phyloP scores from a whole-genome alignment of 352 stramenopile species.

The Globisporangium nodosum region DNA sequence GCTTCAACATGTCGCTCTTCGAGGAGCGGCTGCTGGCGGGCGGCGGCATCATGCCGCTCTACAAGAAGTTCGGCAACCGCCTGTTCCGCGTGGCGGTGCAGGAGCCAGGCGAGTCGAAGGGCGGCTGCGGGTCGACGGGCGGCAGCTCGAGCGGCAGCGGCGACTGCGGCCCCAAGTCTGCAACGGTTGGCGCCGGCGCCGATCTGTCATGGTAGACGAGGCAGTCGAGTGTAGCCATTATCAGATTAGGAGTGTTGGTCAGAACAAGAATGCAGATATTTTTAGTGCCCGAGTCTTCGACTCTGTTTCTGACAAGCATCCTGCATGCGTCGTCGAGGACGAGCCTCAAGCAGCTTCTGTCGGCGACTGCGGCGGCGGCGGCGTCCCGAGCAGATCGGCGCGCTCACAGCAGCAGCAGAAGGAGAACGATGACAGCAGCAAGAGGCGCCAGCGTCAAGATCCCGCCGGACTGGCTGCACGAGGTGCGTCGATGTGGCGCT shows the following conservation, averaged over 20 bases:
- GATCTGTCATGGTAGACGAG: slow-evolving; percentile 20
- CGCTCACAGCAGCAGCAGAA: neutral
- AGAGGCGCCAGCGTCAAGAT: slow-evolving; percentile 25
- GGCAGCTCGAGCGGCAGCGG: slow-evolving; percentile 51
- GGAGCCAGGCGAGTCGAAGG: neutral
- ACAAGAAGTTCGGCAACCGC: slow-evolving; percentile 82
- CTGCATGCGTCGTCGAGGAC: no score
- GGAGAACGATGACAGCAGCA: slow-evolving; percentile 1
- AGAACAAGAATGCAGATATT: neutral
- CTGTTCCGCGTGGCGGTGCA: slow-evolving; percentile 80
- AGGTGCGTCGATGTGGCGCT: slow-evolving; percentile 12
- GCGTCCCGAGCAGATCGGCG: neutral
- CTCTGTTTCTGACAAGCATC: no score
- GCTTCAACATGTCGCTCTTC: slow-evolving; percentile 86
- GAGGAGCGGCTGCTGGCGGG: slow-evolving; percentile 76
- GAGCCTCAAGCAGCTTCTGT: no score
- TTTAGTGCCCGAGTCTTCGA: neutral
- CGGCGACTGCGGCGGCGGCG: neutral
- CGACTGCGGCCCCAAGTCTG: neutral
- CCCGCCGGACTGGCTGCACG: slow-evolving; percentile 47
- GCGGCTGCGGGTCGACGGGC: neutral
- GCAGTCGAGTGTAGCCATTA: neutral
- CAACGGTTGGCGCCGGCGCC: neutral
- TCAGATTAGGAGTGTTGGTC: neutral
- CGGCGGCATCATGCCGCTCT: slow-evolving; percentile 82